phyloP scores from a whole-genome alignment of 371 early-diverging fungal genomes.

The Mortierella polycephala region DNA sequence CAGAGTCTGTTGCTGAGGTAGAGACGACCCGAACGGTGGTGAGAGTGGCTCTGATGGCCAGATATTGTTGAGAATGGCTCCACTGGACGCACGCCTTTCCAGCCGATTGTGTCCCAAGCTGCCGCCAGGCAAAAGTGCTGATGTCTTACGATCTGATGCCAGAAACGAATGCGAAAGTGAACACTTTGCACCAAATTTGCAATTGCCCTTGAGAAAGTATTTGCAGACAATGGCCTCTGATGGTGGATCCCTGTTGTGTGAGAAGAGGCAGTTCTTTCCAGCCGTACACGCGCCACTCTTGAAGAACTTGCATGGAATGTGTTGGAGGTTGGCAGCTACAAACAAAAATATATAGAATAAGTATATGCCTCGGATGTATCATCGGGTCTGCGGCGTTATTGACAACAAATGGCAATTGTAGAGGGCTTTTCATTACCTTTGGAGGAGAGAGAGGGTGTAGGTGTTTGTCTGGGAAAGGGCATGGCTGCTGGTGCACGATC shows the following conservation, averaged over 20 bases:
- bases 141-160: constrained; percentile 45
- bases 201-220: constrained; percentile 83
- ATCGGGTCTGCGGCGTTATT: background rate
- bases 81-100: constrained; percentile 41
- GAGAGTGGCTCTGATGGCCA: constrained; percentile 50
- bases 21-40: constrained; percentile 39
- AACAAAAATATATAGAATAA: background rate
- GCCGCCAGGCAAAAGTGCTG: constrained; percentile 27
- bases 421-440: constrained; percentile 25
- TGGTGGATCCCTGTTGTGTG: constrained; percentile 72
- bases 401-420: background rate
- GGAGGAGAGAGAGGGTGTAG: constrained; percentile 38
- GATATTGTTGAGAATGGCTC: constrained; percentile 36
- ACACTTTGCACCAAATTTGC: constrained; percentile 84
- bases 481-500: constrained; percentile 28
- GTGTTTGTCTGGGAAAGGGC: constrained; percentile 47
- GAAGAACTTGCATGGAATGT: constrained; percentile 88
- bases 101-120: constrained; percentile 21
- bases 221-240: constrained; percentile 76
- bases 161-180: constrained; percentile 70
- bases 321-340: constrained; percentile 60
- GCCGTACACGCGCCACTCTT: constrained; percentile 82
- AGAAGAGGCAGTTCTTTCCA: constrained; percentile 81
- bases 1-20: constrained; percentile 23
- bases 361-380: background rate